Evolutionary conservation across 441 rosid genomes (phyloP).

Genomic region (Cnidoscolus chayamansa): DNA sequence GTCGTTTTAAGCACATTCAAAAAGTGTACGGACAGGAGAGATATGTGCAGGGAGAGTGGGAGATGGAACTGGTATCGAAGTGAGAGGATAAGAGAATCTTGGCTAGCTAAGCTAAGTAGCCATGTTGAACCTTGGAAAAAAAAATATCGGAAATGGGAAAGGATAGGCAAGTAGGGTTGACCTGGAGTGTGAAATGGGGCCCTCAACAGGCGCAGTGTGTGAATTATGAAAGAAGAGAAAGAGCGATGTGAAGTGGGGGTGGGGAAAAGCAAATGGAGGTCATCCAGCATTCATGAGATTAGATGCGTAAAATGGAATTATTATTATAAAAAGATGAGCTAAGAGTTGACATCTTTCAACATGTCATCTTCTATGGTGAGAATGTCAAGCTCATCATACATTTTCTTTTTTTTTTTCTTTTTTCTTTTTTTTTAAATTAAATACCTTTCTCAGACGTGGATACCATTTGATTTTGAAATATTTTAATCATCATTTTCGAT

Average conservation of each 20-base stretch:
- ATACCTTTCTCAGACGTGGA: too few relatives aligned
- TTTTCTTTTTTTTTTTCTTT: too few relatives aligned
- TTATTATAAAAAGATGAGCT: too few relatives aligned
- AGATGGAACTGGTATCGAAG: not conserved
- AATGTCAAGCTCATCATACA: not conserved
- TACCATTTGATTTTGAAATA: too few relatives aligned
- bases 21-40: not conserved
- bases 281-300: not conserved
- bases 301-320: not conserved
- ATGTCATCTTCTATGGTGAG: not conserved
- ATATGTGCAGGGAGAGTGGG: not conserved
- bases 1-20: conserved; percentile 2
- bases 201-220: not conserved
- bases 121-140: conserved; percentile 1
- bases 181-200: not conserved
- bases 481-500: too few relatives aligned
- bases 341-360: not conserved
- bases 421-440: too few relatives aligned
- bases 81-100: conserved; percentile 2
- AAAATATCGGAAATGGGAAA: not conserved
- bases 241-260: not conserved
- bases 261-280: not conserved
- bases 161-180: not conserved
- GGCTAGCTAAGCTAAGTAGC: not conserved
- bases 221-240: not conserved